A percentile compares a stretch with the other conserved stretches of the same genome.
Evolutionary conservation across 495 filamentous ascomycete species (phyloP).

Genomic region (Acidomyces sp.): DNA sequence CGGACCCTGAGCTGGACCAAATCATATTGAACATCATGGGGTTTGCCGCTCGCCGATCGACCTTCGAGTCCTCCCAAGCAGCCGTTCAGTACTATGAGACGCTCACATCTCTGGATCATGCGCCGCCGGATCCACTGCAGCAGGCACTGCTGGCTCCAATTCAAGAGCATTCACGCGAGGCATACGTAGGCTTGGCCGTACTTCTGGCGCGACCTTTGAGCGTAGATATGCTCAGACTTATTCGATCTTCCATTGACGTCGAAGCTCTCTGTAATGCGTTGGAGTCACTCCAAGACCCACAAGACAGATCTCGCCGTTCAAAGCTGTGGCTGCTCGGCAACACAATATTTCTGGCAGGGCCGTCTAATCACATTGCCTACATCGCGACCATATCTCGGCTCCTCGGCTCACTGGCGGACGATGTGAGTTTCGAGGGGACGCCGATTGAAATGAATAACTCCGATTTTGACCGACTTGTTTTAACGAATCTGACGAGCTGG

Average conservation of each 20-base stretch:
- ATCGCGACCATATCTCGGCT: conserved; percentile 40
- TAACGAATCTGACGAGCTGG: conserved; percentile 10
- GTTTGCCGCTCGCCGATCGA: conserved; percentile 21
- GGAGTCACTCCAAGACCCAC: conserved; percentile 4
- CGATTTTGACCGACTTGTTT: conserved; percentile 13
- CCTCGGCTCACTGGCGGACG: conserved; percentile 46
- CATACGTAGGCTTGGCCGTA: conserved; percentile 14
- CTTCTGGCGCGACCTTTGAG: conserved; percentile 14
- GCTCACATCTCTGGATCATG: conserved; percentile 18
- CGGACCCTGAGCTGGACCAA: conserved; percentile 7
- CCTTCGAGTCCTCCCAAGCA: conserved; percentile 16
- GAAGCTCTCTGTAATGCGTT: conserved; percentile 9
- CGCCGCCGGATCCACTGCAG: conserved; percentile 5
- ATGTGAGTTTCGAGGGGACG: conserved; percentile 41
- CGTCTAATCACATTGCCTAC: conserved; percentile 38
- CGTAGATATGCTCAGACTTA: conserved; percentile 14
- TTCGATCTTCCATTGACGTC: conserved; percentile 9
- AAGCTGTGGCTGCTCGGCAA: conserved; percentile 65
- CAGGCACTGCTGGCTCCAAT: conserved; percentile 15
- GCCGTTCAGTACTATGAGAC: conserved; percentile 26
- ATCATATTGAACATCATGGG: conserved; percentile 3
- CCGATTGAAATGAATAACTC: conserved; percentile 16
- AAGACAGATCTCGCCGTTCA: conserved; percentile 4
- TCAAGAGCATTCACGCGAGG: conserved; percentile 4
- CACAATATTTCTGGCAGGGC: conserved; percentile 59